Conservation (phyloP, 805 yeast species). For the Cyberlindnera mycetangii region DNA sequence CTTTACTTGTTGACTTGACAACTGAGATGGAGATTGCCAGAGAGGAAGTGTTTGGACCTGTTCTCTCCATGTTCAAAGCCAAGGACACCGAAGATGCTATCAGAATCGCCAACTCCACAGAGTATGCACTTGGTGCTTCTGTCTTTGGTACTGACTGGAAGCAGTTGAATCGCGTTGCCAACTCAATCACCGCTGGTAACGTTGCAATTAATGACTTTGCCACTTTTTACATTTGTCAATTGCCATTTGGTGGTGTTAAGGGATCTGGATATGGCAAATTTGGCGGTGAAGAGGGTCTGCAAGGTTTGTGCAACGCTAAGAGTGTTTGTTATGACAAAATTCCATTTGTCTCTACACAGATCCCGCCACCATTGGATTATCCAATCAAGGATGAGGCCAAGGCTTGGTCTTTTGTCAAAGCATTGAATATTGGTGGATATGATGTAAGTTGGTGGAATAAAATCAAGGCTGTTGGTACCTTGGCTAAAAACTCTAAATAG, state of each 20-base stretch:
- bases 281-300: conserved; percentile 96
- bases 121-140: conserved; percentile 89
- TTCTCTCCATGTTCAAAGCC: conserved; percentile 77
- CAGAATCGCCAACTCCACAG: conserved; percentile 74
- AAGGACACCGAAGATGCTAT: conserved; percentile 63
- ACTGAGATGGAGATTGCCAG: conserved; percentile 75
- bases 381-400: conserved; percentile 78
- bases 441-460: conserved; percentile 71
- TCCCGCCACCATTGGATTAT: conserved; percentile 88
- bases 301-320: conserved; percentile 85
- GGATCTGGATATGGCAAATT: conserved; percentile 97
- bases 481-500: conserved; percentile 45
- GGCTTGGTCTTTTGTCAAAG: conserved; percentile 87
- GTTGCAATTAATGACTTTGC: conserved; percentile 98
- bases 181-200: conserved; percentile 73
- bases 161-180: conserved; percentile 61
- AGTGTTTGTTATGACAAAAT: conserved; percentile 83
- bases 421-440: conserved; percentile 83
- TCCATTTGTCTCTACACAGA: conserved; percentile 73
- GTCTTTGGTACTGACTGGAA: conserved; percentile 69
- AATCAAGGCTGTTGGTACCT: conserved; percentile 48
- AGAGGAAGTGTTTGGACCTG: conserved; percentile 94
- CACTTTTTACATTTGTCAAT: conserved; percentile 89
- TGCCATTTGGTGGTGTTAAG: conserved; percentile 94
- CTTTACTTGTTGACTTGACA: conserved; percentile 79